phyloP scores from a whole-genome alignment of 2,329 filamentous ascomycete genomes.

The Elsinoe necatrix region DNA sequence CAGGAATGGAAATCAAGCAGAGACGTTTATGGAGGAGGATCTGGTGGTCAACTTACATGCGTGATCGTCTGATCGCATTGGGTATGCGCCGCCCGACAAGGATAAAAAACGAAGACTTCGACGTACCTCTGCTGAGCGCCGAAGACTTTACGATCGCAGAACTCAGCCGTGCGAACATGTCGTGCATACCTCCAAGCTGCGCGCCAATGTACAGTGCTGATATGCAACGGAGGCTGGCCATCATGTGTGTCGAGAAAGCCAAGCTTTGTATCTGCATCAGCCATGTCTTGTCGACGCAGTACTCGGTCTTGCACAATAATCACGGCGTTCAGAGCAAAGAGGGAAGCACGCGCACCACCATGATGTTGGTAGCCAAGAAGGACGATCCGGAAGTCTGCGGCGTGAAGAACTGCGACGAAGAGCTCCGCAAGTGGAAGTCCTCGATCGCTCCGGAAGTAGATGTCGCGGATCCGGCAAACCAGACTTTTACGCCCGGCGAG shows the following conservation, averaged over 20 bases:
- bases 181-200: conserved; percentile 61
- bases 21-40: conserved; percentile 88
- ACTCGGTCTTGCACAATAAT: conserved; percentile 80
- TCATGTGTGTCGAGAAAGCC: conserved; percentile 86
- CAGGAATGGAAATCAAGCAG: conserved; percentile 62
- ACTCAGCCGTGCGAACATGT: conserved; percentile 55
- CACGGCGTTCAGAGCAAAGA: conserved; percentile 64
- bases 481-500: conserved; percentile 39
- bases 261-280: conserved; percentile 84
- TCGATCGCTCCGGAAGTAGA: conserved; percentile 64
- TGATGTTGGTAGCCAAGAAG: conserved; percentile 90
- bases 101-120: conserved; percentile 88
- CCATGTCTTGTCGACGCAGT: conserved; percentile 81
- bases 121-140: conserved; percentile 81
- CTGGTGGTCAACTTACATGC: conserved; percentile 97
- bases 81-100: conserved; percentile 89
- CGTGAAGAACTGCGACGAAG: conserved; percentile 68
- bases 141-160: conserved; percentile 73
- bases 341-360: conserved; percentile 58
- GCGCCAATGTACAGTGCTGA: conserved; percentile 59
- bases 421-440: conserved; percentile 69
- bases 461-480: conserved; percentile 31
- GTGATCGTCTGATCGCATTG: conserved; percentile 81
- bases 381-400: conserved; percentile 71
- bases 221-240: conserved; percentile 69